phyloP scores from a whole-genome alignment of 2,329 filamentous ascomycete genomes.

The Blumeriella jaapii region DNA sequence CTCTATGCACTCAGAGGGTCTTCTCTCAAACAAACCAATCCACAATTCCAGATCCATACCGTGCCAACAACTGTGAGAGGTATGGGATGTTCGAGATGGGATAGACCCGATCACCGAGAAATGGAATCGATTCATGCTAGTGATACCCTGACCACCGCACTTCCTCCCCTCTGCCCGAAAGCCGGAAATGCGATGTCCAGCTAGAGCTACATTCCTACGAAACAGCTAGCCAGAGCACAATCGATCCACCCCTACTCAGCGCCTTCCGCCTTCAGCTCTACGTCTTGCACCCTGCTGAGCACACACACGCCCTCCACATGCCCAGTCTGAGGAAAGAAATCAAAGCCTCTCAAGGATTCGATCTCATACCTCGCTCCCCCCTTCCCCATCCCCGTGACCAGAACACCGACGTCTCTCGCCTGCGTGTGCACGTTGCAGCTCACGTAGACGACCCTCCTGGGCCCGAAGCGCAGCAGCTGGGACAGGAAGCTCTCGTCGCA shows the following conservation, averaged over 20 bases:
- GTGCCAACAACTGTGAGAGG: no score
- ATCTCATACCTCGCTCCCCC: slow-evolving; percentile 58
- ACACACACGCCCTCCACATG: slow-evolving; percentile 60
- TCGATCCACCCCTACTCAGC: neutral
- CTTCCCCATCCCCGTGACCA: slow-evolving; percentile 58
- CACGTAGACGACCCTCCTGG: slow-evolving; percentile 78
- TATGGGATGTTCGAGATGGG: no score
- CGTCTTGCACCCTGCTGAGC: slow-evolving; percentile 42
- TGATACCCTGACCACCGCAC: no score
- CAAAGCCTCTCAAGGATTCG: slow-evolving; percentile 84
- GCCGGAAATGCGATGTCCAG: no score
- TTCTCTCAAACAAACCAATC: no score
- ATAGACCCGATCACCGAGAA: no score
- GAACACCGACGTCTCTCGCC: slow-evolving; percentile 78
- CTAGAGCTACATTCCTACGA: no score
- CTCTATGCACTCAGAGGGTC: no score
- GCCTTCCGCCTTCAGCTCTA: neutral
- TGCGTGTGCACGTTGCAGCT: slow-evolving; percentile 98
- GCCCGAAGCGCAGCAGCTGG: slow-evolving; percentile 70
- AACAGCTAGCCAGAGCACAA: no score
- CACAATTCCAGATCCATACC: no score
- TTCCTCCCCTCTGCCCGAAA: no score
- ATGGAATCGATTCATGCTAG: no score
- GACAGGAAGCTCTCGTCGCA: slow-evolving; percentile 76
- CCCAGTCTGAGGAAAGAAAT: slow-evolving; percentile 87